Evolutionary conservation across 306 rosid species (phyloP), one percentile per base, ranked within the genome.

Genomic region (Rosa persica): DNA sequence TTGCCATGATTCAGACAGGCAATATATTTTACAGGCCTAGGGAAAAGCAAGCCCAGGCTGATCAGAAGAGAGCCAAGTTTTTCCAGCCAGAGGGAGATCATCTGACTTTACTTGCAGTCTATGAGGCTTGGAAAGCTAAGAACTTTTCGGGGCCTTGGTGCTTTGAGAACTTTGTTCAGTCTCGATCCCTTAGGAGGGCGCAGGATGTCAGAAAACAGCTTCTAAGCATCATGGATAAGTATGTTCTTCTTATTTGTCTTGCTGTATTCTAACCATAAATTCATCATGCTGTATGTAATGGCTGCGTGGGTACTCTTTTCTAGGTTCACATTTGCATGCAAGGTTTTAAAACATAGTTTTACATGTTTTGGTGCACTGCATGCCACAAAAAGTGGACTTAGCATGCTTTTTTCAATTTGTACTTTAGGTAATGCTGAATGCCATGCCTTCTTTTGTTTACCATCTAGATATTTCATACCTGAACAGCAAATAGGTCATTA

Each of bases 21-120:
- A 90, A 90, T 78, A 88, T 93, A 40, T 90, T 93, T 76, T 90
- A 93, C 84, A 82, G 96, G 87, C 98, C 98, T 16, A 87, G 94
- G 87, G 98, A 93, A 86, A 93, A 93, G 65, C 98, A 93, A 87
- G 98, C 94, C 82, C 98, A 93, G 75, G 98, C 98, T 64, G 98
- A 93, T 87, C 98, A 93, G 87, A 93, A 93, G 85, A 88, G 89
- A 74, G 98, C 98, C 78, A 93, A 91, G 78, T 93, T 93, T 88
- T 93, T 93, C 85, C 96, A 93, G 83, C 96, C 96, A 27, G 97
- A 93, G 82, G 97, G 97, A 76, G 97, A 93, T 83, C 97, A 90
- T 84, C 89, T 93, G 76, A 93, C 98, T 5, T 77, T 93, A 54
- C 94, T 90, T 69, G 92, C 98, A 23, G 98, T 93, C 75, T 93